Evolutionary conservation across 441 rosid species (phyloP), one percentile per base, ranked within the genome.

Genomic region (Populus trichocarpa): DNA sequence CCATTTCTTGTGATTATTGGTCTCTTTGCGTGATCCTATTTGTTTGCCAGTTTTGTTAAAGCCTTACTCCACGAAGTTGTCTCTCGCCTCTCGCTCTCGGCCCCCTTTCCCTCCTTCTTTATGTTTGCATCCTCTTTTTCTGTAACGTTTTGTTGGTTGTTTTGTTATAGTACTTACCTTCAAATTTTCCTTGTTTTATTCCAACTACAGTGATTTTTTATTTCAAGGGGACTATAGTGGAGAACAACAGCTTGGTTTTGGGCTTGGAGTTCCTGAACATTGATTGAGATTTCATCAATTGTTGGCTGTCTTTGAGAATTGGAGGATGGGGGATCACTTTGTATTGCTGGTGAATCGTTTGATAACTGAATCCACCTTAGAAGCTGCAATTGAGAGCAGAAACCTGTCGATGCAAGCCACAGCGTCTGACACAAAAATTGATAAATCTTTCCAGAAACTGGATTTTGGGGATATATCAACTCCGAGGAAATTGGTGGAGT

Each of bases 241-340:
- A 76, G 67, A 67, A 76, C 70, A 85, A 81, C 75, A 71, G 64
- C 80, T 78, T 74, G 73, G 72, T 70, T 73, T 67, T 65, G 65
- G 84, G 77, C 57, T 75, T 68, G 72, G 68, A 32, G 70, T 72
- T 16, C 35, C 64, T 71, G 81, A 33, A 67, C 32, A 25, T 66
- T 70, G 18, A n/a, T 74, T 71, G 79, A 63, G 35, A 42, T 67
- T 76, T 67, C 50, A 61, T 13, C 42, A 80, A 67, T 75, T 69
- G 33, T 70, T 66, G 36, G 71, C 77, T 70, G 25, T 73, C 74
- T 23, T n/a, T 33, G 13, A 57, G 74, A 66, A 63, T 74, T 77
- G 65, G 71, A 35, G 77, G 66, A 93, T 95, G 99, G 98, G 97
- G 73, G 98, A 95, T 86, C 99, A 95, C 85, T 95, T 95, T 75